A percentile compares a stretch with the other conserved stretches of the same genome.
Conservation (phyloP, 2,329 filamentous ascomycete species). For the Xylariaceae sp. region DNA sequence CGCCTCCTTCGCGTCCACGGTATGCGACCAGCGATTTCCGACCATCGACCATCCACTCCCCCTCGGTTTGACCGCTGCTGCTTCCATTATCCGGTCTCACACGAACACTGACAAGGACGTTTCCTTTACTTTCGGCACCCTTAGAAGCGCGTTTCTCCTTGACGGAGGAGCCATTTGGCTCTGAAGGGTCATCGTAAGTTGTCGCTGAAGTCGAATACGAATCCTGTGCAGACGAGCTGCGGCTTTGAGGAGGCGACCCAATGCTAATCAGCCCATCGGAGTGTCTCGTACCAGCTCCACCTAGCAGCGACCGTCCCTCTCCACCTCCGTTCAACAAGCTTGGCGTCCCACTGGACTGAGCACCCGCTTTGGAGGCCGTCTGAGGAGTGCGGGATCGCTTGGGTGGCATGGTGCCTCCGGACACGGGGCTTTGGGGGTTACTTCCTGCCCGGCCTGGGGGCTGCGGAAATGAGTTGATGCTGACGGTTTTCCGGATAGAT, state of each 20-base stretch:
- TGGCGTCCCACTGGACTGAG: conserved; percentile 51
- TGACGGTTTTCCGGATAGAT: conserved; percentile 78
- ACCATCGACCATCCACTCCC: conserved; percentile 89
- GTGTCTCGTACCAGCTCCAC: conserved; percentile 55
- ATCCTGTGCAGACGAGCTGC: conserved; percentile 86
- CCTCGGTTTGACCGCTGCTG: conserved; percentile 56
- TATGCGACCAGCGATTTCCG: conserved; percentile 77
- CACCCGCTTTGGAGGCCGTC: conserved; percentile 49
- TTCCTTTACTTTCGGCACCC: conserved; percentile 71
- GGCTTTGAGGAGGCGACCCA: conserved; percentile 78
- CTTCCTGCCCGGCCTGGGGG: conserved; percentile 67
- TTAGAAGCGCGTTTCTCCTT: conserved; percentile 48
- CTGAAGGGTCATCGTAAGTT: conserved; percentile 74
- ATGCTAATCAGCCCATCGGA: conserved; percentile 72
- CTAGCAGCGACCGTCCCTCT: conserved; percentile 67
- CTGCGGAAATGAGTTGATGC: conserved; percentile 90
- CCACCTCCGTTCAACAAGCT: conserved; percentile 75
- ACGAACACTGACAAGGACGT: conserved; percentile 91
- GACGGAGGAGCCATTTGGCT: conserved; percentile 39
- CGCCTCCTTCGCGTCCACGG: conserved; percentile 81
- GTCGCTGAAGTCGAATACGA: conserved; percentile 89
- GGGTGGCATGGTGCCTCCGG: conserved; percentile 39
- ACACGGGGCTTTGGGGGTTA: conserved; percentile 57
- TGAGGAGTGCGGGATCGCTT: conserved; percentile 50
- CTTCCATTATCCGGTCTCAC: conserved; percentile 77